Percentiles rank a stretch among this genome's conserved stretches.
These are phyloP conservation scores for Carnegiea gigantea DNA, from an alignment of 179 eudicot species.

Conservation along the genomic window DNA sequence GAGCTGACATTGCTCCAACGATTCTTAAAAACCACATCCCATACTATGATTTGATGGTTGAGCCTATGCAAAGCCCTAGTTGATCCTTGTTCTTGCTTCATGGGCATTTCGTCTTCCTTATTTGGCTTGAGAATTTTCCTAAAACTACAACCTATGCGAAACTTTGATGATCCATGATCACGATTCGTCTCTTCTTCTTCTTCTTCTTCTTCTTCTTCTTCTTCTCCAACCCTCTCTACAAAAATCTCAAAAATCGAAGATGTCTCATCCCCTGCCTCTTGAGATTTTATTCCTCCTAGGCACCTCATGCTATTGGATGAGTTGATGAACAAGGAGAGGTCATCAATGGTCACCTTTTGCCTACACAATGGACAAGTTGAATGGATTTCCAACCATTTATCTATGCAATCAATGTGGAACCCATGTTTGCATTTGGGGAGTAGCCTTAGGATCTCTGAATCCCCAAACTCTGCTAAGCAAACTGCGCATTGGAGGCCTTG, in stretches of 20 bases:
- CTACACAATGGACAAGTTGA: conserved; percentile 84
- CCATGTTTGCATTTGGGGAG: conserved; percentile 88
- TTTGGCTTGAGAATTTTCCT: background rate
- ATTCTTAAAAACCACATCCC: conserved; percentile 58
- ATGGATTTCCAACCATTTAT: conserved; percentile 70
- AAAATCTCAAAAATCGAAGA: conserved; percentile 42
- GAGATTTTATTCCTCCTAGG: background rate
- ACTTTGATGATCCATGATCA: conserved; percentile 31
- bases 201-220: background rate
- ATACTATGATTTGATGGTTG: conserved; percentile 65
- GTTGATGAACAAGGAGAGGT: conserved; percentile 24
- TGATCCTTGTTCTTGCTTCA: background rate
- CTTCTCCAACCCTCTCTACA: conserved; percentile 41
- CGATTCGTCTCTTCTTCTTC: no score
- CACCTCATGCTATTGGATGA: conserved; percentile 48
- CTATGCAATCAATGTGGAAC: conserved; percentile 74
- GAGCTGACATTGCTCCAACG: conserved; percentile 82
- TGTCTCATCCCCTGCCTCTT: background rate
- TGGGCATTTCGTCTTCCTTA: background rate
- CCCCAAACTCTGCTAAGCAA: conserved; percentile 66
- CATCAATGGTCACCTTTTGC: conserved; percentile 47
- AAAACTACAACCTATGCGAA: background rate
- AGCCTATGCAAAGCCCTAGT: conserved; percentile 42
- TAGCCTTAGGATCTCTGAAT: conserved; percentile 51
- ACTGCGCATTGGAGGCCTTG: conserved; percentile 80